phyloP scores from a whole-genome alignment of 176 grass and related monocot genomes.

The Raddia guianensis region DNA sequence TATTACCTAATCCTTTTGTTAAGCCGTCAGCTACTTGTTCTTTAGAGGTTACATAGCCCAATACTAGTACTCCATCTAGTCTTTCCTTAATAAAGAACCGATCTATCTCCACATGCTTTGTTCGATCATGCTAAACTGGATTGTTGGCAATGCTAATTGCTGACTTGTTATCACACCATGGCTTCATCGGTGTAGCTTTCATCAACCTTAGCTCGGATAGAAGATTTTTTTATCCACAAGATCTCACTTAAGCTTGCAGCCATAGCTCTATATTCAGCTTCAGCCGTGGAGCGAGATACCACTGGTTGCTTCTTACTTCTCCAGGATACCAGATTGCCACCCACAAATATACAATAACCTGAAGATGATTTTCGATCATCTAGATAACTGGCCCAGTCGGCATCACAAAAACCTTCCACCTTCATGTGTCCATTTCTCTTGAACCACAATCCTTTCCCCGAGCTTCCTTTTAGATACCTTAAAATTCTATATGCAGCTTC shows the following conservation, averaged over 20 bases:
- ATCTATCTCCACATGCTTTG: too few relatives aligned
- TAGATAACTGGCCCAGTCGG: not conserved
- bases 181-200: not conserved
- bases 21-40: too few relatives aligned
- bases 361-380: too few relatives aligned
- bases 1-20: too few relatives aligned
- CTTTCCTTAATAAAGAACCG: too few relatives aligned
- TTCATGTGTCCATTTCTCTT: not conserved
- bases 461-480: not conserved
- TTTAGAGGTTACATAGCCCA: too few relatives aligned
- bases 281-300: not conserved
- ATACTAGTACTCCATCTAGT: too few relatives aligned
- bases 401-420: not conserved
- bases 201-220: too few relatives aligned
- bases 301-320: not conserved
- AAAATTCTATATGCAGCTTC: not conserved
- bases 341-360: too few relatives aligned
- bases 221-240: too few relatives aligned
- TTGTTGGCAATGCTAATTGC: constrained; percentile 1
- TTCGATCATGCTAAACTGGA: too few relatives aligned
- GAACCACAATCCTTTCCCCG: not conserved
- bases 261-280: not conserved
- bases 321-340: not conserved
- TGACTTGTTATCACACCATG: not conserved
- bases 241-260: not conserved